Percentiles rank a stretch among this genome's conserved stretches.
Conservation (phyloP, 2,329 filamentous ascomycete genomes). For the Talaromyces sp. region DNA sequence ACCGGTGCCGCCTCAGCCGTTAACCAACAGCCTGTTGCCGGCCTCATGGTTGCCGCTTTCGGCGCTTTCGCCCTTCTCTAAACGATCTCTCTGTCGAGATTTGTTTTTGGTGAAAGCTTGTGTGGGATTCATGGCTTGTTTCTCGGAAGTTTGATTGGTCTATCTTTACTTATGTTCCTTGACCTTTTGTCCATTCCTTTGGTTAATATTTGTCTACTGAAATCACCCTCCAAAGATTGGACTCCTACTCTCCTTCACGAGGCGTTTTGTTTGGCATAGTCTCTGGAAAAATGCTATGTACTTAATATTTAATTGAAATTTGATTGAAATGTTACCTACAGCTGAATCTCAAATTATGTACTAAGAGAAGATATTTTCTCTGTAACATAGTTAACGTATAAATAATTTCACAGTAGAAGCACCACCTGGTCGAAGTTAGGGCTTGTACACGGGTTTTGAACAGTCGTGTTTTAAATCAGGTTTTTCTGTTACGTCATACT, state of each 20-base stretch:
- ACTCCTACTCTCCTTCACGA: not conserved
- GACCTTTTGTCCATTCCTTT: not conserved
- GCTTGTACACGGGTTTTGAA: no score
- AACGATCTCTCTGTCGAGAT: conserved; percentile 10
- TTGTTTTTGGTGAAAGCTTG: not conserved
- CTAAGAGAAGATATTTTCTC: no score
- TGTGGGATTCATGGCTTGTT: not conserved
- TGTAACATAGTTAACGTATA: no score
- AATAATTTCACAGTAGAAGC: no score
- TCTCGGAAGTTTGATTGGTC: not conserved
- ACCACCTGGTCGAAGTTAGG: no score
- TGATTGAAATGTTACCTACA: not conserved
- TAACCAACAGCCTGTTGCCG: conserved; percentile 28
- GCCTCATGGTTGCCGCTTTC: conserved; percentile 32
- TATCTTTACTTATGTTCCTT: not conserved
- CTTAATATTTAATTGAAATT: not conserved
- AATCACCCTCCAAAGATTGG: not conserved
- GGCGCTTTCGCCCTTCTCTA: conserved; percentile 36
- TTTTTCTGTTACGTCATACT: no score
- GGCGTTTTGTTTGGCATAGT: not conserved
- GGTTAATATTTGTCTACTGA: not conserved
- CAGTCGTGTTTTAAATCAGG: no score
- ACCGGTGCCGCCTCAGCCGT: conserved; percentile 28
- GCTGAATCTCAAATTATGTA: no score
- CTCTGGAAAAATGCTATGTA: not conserved